Conservation (phyloP, 2,329 filamentous ascomycete species). For the Stylonectria norvegica region DNA sequence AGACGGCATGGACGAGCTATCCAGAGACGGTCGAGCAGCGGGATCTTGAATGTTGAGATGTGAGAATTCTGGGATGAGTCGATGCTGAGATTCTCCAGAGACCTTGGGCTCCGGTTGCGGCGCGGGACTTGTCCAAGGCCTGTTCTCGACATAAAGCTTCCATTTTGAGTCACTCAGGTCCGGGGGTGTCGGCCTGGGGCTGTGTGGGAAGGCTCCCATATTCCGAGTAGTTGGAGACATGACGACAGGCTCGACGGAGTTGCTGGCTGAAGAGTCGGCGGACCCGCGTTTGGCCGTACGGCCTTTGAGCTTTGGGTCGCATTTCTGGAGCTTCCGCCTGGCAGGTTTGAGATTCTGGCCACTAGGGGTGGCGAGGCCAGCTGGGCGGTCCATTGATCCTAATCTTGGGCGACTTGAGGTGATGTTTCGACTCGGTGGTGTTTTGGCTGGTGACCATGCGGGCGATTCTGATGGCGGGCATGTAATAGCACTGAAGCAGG, state of each 20-base stretch:
- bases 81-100: conserved; percentile 16
- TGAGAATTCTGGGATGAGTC: conserved; percentile 25
- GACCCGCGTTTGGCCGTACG: conserved; percentile 25
- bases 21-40: conserved; percentile 21
- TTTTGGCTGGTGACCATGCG: too few relatives aligned
- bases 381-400: conserved; percentile 4
- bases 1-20: conserved; percentile 26
- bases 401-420: too few relatives aligned
- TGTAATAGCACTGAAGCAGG: too few relatives aligned
- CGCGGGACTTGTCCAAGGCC: conserved; percentile 17
- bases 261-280: conserved; percentile 23
- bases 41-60: conserved; percentile 22
- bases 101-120: conserved; percentile 13
- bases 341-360: conserved; percentile 24
- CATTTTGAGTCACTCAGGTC: conserved; percentile 29
- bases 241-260: too few relatives aligned
- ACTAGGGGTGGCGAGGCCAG: conserved; percentile 4
- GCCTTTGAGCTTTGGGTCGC: conserved; percentile 27
- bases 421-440: too few relatives aligned
- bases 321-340: conserved; percentile 31
- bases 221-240: too few relatives aligned
- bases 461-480: too few relatives aligned
- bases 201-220: too few relatives aligned
- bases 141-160: conserved; percentile 26
- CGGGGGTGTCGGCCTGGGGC: conserved; percentile 19